These are phyloP conservation scores for Macadamia integrifolia DNA, from an alignment of 164 flowering plant genomes.

Conservation along the genomic window DNA sequence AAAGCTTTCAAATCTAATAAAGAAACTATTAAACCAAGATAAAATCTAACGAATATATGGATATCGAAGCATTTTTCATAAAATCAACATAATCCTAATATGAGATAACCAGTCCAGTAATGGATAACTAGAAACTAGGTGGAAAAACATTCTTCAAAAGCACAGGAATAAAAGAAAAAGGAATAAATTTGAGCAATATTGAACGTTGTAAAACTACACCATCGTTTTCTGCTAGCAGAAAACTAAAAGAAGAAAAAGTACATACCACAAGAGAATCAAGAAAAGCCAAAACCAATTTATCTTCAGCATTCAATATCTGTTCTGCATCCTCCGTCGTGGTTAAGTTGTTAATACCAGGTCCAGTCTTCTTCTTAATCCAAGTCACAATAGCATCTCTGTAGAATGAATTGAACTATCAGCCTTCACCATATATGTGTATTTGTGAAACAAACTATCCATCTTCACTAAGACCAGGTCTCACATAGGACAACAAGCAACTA, in stretches of 20 bases:
- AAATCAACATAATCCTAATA: not conserved
- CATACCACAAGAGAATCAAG: conserved; percentile 84
- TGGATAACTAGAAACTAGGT: not conserved
- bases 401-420: conserved; percentile 2
- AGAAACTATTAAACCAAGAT: not conserved
- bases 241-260: conserved; percentile 4
- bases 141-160: no score
- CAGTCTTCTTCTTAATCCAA: conserved; percentile 91
- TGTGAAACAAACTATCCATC: not conserved
- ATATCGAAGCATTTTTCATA: not conserved
- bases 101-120: no score
- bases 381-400: conserved; percentile 80
- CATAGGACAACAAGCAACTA: not conserved
- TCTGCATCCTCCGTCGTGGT: conserved; percentile 75
- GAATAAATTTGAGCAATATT: no score
- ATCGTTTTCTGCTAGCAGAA: not conserved
- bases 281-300: conserved; percentile 68
- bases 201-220: not conserved
- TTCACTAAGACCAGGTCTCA: not conserved
- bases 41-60: no score
- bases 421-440: not conserved
- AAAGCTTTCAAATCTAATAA: not conserved
- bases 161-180: no score
- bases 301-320: conserved; percentile 51
- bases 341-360: conserved; percentile 68